Evolutionary conservation across 2,329 filamentous ascomycete species (phyloP), one percentile per base, ranked within the genome.

Genomic region (Aspergillus sp.): DNA sequence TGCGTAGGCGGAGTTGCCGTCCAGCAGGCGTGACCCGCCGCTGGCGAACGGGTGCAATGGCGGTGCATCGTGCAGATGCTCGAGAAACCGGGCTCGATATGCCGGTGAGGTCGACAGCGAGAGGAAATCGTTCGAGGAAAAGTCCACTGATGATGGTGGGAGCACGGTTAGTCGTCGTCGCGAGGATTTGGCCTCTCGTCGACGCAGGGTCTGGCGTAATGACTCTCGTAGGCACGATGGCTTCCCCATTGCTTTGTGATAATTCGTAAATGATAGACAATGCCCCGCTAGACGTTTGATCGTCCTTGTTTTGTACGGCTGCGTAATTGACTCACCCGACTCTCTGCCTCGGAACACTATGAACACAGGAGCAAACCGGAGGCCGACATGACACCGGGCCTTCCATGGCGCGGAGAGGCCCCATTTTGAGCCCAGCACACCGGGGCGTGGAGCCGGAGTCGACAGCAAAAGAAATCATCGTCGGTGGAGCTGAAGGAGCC

Each of bases 71-170:
- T 55, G 64, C 2, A 82, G 65, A 54, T 82, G 78, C 6, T 71
- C 50, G 8, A 84, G 66, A 56, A 78, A 85, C 2, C 71, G 68
- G 3, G 68, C 47, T 4, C 77, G 77, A n/a, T 83, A 74, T 4
- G 65, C 63, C 0, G 71, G 62, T 7, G 76, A 80, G 1, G 70
- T 76, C 1, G 72, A 78, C 3, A 87, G 71, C 0, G 83, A 85
- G 10, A 87, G 76, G 54, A 86, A 85, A 65, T 87, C 84, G 65
- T 85, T 86, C 44, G 83, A 85, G 1, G 82, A 84, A 61, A 87
- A 86, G 67, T 88, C 85, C 0, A 68, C 63, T 1, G 75, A 69
- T 26, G 63, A 64, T 11, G 70, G 56, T 1, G 76, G 69, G 20
- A 73, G 66, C 10, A 76, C 67, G n/a, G 78, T 80, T 17, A 82